Evolutionary conservation across 345 rosid species (phyloP), one percentile per base, ranked within the genome.

Genomic region (Camelina neglecta): DNA sequence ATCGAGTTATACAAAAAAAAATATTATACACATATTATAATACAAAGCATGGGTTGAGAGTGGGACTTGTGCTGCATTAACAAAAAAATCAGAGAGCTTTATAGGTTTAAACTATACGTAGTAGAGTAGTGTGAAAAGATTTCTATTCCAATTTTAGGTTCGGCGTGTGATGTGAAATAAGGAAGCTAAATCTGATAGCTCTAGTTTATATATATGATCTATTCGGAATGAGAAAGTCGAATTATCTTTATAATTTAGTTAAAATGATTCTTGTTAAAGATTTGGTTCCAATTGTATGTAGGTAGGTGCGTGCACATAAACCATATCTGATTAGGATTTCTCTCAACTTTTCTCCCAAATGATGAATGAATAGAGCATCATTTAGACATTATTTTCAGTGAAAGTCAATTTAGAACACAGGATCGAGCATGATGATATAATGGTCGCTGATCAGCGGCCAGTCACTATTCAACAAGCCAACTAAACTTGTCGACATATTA

Each of bases 101-200:
- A 12, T 12, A 54, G 77, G 64, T 63, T 24, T 16, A 41, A 53
- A 63, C n/a, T 63, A 29, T 4, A 64, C 16, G n/a, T 15, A 12
- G 58, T 24, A 41, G 74, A 69, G 56, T 60, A 21, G 65, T 62
- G 80, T 55, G 53, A 64, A 51, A 71, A 71, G 60, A 64, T 77
- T 71, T 45, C 26, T 71, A 77, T 77, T 71, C 80, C 54, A 64
- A 47, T 20, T 63, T 6, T 64, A 71, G 53, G 71, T 20, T 48
- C 55, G 80, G 72, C 80, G 75, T 71, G 53, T 71, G 18, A 64
- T 77, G 47, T 42, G 16, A 50, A 24, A 23, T 4, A 51, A 38
- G 21, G n/a, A 74, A 24, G 60, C 54, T 75, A 38, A 75, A 49
- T 26, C 67, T 49, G 33, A 59, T 60, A 58, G 10, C 8, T 60